phyloP scores from a whole-genome alignment of 2,329 filamentous ascomycete species.

The Trichoderma gracile region DNA sequence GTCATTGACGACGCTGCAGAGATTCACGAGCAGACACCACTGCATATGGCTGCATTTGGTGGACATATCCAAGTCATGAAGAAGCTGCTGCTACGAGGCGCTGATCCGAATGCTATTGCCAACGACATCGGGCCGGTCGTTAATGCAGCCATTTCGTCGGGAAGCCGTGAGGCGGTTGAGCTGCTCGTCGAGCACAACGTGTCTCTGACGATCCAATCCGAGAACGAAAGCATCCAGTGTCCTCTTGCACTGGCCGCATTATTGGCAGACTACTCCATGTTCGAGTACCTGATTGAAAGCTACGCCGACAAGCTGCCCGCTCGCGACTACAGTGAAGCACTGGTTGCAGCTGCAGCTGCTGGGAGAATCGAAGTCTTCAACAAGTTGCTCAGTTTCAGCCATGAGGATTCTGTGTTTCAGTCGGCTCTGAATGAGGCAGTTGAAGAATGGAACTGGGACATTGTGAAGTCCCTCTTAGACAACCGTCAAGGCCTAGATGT shows the following conservation, averaged over 20 bases:
- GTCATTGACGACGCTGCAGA: slow-evolving; percentile 40
- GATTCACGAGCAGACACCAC: slow-evolving; percentile 37
- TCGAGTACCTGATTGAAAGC: slow-evolving; percentile 44
- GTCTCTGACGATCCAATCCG: slow-evolving; percentile 31
- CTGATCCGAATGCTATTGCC: slow-evolving; percentile 40
- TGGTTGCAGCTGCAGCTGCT: slow-evolving; percentile 42
- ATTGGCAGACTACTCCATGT: slow-evolving; percentile 43
- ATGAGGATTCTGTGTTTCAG: slow-evolving; percentile 38
- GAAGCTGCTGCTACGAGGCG: slow-evolving; percentile 41
- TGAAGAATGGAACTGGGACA: slow-evolving; percentile 42
- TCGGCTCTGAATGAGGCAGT: slow-evolving; percentile 39
- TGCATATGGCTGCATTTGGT: slow-evolving; percentile 43
- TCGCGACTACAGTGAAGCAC: slow-evolving; percentile 43
- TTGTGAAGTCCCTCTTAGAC: slow-evolving; percentile 40
- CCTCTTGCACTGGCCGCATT: slow-evolving; percentile 43
- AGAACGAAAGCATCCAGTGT: slow-evolving; percentile 30
- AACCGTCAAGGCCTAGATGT: slow-evolving; percentile 38
- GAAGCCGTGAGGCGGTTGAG: slow-evolving; percentile 44
- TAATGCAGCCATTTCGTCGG: slow-evolving; percentile 45
- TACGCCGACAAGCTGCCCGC: slow-evolving; percentile 43
- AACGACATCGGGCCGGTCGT: slow-evolving; percentile 39
- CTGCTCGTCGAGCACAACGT: slow-evolving; percentile 43
- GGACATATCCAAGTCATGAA: slow-evolving; percentile 45
- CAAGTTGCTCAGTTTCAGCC: slow-evolving; percentile 38
- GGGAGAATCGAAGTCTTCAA: slow-evolving; percentile 45